Percentiles rank a stretch among this genome's conserved stretches.
phyloP scores from a whole-genome alignment of 495 filamentous ascomycete species.

The Parathielavia hyrcaniae region DNA sequence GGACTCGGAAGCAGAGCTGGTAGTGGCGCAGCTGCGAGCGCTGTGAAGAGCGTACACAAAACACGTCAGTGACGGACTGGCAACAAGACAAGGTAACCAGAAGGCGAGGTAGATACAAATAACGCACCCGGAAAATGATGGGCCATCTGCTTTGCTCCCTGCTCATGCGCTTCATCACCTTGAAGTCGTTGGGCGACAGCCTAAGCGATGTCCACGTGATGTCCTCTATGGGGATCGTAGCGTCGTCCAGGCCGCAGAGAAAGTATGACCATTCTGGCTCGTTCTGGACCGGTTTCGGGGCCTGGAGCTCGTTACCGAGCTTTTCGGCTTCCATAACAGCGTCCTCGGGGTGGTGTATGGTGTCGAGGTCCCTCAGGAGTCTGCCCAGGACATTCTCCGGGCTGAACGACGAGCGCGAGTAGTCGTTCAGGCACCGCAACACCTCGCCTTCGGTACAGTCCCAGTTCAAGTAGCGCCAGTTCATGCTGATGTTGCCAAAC shows the following conservation, averaged over 20 bases:
- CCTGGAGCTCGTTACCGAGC: neutral
- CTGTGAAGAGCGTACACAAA: neutral
- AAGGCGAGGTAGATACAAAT: no score
- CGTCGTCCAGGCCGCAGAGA: neutral
- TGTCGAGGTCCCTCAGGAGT: neutral
- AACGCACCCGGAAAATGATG: conserved; percentile 5
- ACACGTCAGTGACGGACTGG: neutral
- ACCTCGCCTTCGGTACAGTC: conserved; percentile 1
- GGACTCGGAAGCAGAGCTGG: neutral
- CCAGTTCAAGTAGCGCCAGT: conserved; percentile 7
- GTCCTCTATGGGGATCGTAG: neutral
- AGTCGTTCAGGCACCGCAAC: conserved; percentile 4
- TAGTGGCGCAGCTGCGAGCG: neutral
- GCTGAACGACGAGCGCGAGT: neutral
- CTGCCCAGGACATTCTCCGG: neutral
- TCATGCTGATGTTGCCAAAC: conserved; percentile 6
- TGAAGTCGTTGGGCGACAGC: neutral
- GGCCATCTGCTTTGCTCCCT: neutral
- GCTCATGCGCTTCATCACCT: conserved; percentile 4
- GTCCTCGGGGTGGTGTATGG: conserved; percentile 1
- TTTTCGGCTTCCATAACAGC: neutral
- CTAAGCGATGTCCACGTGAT: neutral
- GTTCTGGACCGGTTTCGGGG: neutral
- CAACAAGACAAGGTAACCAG: no score
- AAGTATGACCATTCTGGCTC: conserved; percentile 5